Evolutionary conservation across 441 rosid genomes (phyloP).

Genomic region (Erodium texanum): DNA sequence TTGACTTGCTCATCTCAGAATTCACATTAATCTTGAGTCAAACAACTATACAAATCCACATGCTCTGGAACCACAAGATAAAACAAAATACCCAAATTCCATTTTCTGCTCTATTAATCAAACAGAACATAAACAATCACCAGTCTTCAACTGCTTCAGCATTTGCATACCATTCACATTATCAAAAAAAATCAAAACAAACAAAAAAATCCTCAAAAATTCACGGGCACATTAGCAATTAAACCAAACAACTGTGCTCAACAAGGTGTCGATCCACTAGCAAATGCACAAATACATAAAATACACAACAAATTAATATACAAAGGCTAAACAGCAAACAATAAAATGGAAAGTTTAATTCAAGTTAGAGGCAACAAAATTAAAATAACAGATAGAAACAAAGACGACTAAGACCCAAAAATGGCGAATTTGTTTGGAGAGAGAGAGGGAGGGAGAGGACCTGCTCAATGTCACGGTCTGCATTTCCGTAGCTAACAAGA

Average conservation of each 20-base stretch:
- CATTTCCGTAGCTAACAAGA: conserved; percentile 77
- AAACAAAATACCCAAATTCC: neutral
- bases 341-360: neutral
- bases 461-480: conserved; percentile 81
- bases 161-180: neutral
- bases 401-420: neutral
- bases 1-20: neutral
- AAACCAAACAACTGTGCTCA: neutral
- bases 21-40: neutral
- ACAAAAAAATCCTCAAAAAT: neutral
- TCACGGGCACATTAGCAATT: neutral
- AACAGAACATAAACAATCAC: neutral
- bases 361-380: neutral
- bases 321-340: neutral
- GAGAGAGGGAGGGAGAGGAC: conserved; percentile 26
- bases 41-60: neutral
- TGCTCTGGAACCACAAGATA: neutral
- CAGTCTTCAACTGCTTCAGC: neutral
- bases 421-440: conserved; percentile 2
- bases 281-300: no score
- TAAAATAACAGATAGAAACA: neutral
- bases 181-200: neutral
- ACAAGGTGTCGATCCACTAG: no score
- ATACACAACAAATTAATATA: no score
- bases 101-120: neutral